phyloP scores from a whole-genome alignment of 352 stramenopile genomes.

The Phytophthora cactorum region DNA sequence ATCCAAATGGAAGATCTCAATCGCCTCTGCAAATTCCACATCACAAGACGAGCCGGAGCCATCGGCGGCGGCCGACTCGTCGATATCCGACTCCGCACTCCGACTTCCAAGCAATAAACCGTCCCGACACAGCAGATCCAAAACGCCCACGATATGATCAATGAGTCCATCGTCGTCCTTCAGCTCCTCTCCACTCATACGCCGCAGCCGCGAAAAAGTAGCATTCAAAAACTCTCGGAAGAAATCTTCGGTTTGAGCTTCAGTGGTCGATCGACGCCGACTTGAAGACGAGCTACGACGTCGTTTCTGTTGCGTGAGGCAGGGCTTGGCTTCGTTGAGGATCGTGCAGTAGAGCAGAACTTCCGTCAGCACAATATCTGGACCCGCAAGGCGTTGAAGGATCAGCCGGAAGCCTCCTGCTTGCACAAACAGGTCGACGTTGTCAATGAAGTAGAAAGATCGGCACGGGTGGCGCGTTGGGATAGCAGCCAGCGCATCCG shows the following conservation, averaged over 20 bases:
- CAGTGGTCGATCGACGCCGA: slow-evolving; percentile 40
- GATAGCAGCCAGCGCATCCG: slow-evolving; percentile 59
- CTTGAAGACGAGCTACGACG: slow-evolving; percentile 50
- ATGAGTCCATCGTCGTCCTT: slow-evolving; percentile 85
- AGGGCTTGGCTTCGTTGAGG: slow-evolving; percentile 78
- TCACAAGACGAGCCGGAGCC: slow-evolving; percentile 32
- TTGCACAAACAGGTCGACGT: slow-evolving; percentile 87
- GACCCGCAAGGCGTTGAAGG: slow-evolving; percentile 57
- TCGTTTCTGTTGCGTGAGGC: slow-evolving; percentile 65
- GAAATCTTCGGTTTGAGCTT: slow-evolving; percentile 73
- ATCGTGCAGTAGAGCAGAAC: slow-evolving; percentile 74
- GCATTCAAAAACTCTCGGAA: slow-evolving; percentile 83
- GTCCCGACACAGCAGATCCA: slow-evolving; percentile 80
- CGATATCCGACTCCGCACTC: slow-evolving; percentile 31
- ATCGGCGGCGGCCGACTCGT: slow-evolving; percentile 29
- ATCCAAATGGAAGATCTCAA: slow-evolving; percentile 87
- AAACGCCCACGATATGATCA: slow-evolving; percentile 69
- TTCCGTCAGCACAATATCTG: slow-evolving; percentile 59
- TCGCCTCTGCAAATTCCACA: slow-evolving; percentile 68
- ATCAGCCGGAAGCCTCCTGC: slow-evolving; percentile 79
- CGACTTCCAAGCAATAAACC: slow-evolving; percentile 54
- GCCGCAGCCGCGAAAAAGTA: slow-evolving; percentile 65
- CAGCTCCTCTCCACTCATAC: slow-evolving; percentile 74
- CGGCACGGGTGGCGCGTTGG: slow-evolving; percentile 74
- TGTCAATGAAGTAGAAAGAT: slow-evolving; percentile 86